phyloP scores from a whole-genome alignment of 2,329 filamentous ascomycete species.

The Aureobasidium uvarum region DNA sequence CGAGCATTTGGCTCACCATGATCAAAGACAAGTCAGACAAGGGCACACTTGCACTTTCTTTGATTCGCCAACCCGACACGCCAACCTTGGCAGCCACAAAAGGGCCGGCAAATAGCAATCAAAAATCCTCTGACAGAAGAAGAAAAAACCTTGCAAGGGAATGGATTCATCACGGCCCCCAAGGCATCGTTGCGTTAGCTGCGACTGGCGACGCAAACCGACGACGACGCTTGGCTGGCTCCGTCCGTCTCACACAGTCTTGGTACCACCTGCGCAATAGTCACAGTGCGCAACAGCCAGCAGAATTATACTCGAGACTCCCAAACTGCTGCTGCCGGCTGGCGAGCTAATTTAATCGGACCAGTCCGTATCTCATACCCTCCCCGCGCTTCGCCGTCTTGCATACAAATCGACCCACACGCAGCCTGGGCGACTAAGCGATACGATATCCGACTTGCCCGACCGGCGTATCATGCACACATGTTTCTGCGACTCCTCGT shows the following conservation, averaged over 20 bases:
- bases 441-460: slow-evolving; percentile 24
- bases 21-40: slow-evolving; percentile 24
- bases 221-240: slow-evolving; percentile 25
- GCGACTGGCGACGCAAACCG: slow-evolving; percentile 16
- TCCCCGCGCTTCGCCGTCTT: slow-evolving; percentile 25
- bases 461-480: slow-evolving; percentile 10
- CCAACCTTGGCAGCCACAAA: slow-evolving; percentile 25
- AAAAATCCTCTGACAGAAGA: slow-evolving; percentile 20
- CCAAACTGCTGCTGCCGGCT: slow-evolving; percentile 18
- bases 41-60: slow-evolving; percentile 12
- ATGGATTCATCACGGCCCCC: slow-evolving; percentile 1
- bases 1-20: slow-evolving; percentile 15
- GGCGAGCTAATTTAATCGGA: slow-evolving; percentile 27
- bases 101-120: slow-evolving; percentile 26
- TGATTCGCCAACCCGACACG: slow-evolving; percentile 19
- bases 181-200: slow-evolving; percentile 25
- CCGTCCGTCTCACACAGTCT: slow-evolving; percentile 25
- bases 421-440: slow-evolving; percentile 19
- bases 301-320: slow-evolving; percentile 22
- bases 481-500: slow-evolving; percentile 12
- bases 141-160: slow-evolving; percentile 21
- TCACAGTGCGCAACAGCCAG: not conserved
- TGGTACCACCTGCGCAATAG: slow-evolving; percentile 15
- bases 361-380: slow-evolving; percentile 24
- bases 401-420: slow-evolving; percentile 25